Evolutionary conservation across 345 rosid genomes (phyloP), one percentile per base, ranked within the genome.

Genomic region (Hibiscus syriacus): DNA sequence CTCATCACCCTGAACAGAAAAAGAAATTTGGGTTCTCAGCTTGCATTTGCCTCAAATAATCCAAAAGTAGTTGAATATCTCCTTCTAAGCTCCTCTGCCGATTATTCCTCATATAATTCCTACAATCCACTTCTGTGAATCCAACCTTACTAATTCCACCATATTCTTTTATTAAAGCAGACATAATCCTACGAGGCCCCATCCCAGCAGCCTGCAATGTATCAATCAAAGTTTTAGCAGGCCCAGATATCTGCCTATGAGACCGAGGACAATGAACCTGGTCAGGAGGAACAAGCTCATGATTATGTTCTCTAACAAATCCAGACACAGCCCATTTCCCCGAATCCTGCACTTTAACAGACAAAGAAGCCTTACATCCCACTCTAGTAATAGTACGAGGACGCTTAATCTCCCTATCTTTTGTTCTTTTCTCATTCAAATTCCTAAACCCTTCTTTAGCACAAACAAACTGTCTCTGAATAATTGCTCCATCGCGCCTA

Each of bases 381-480:
- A 84, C 88, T 72, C 88, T 65, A 6, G 85, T 84, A 46, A 84
- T 70, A 4, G 79, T 82, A 29, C 85, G 76, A 1, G 85, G 88
- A 5, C 85, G 88, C 79, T 84, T 81, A 71, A 85, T 85, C 81
- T 82, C 87, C 66, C 87, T 80, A 30, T 82, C 86, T 27, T 82
- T 80, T 61, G 89, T 82, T 48, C 87, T 78, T 67, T 82, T 85
- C 60, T 85, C 87, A 68, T 82, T 85, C 73, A 78, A 56, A 60
- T 82, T 85, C 70, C 89, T 67, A 65, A 82, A 85, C 3, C 89
- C 89, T 71, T 85, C 89, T 61, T 85, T 85, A 64, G 89, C 89
- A 67, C 89, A 85, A 4, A 85, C 89, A 23, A 85, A 85, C 36
- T 85, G 89, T 52, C 89, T 70, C 78, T 83, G 89, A 19, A 85